A percentile compares a stretch with the other conserved stretches of the same genome.
These are phyloP conservation scores for Paramecium sonneborni DNA, from an alignment of 73 alveolate species.

Conservation along the genomic window DNA sequence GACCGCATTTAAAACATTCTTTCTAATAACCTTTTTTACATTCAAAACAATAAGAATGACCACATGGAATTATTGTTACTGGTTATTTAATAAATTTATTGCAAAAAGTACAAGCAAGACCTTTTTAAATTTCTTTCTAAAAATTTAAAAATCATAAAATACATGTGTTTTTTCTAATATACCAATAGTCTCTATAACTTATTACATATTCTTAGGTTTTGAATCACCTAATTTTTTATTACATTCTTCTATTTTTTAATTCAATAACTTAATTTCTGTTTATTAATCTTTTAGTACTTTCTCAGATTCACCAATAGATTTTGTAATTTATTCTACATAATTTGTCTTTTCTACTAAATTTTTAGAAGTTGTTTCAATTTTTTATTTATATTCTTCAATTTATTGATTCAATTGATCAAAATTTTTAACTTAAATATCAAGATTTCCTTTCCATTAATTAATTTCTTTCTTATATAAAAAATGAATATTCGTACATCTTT, in stretches of 20 bases:
- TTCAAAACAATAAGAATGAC: slow-evolving; percentile 64
- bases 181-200: background rate
- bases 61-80: slow-evolving; percentile 64
- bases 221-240: background rate
- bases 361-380: background rate
- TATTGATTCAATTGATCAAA: background rate
- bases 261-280: background rate
- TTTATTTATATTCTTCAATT: background rate
- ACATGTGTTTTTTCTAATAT: slow-evolving; percentile 34
- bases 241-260: background rate
- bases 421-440: background rate
- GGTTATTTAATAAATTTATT: slow-evolving; percentile 64
- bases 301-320: background rate
- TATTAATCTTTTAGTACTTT: background rate
- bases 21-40: slow-evolving; percentile 65
- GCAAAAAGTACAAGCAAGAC: slow-evolving; percentile 49
- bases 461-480: background rate
- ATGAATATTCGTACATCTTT: background rate
- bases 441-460: background rate
- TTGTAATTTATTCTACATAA: background rate
- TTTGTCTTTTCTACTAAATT: background rate
- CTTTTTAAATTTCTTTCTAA: slow-evolving; percentile 63
- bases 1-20: slow-evolving; percentile 64
- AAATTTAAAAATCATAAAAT: background rate
- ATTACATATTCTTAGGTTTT: background rate